These are phyloP conservation scores for Fusarium fujikuroi DNA, from an alignment of 2,329 filamentous ascomycete species.

Conservation along the genomic window DNA sequence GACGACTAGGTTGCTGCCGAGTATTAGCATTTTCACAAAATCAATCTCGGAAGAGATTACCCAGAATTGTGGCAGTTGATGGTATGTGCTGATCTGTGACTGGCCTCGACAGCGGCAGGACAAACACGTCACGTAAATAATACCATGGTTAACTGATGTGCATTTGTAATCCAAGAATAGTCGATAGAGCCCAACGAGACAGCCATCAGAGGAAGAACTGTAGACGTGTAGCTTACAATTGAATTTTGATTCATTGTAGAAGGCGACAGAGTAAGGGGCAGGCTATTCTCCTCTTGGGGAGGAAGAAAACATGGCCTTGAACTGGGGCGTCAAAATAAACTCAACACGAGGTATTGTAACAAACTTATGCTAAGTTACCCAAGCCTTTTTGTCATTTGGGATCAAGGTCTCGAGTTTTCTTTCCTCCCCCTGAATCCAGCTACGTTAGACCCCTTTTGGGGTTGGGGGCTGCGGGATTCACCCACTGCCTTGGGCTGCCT, in stretches of 20 bases:
- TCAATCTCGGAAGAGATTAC: no score
- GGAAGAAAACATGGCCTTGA: background rate
- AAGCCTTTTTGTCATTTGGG: background rate
- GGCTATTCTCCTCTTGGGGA: background rate
- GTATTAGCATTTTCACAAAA: no score
- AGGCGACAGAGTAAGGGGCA: background rate
- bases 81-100: background rate
- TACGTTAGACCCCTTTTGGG: no score
- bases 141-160: background rate
- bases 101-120: background rate
- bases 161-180: background rate
- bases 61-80: background rate
- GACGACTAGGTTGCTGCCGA: background rate
- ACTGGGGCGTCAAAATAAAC: background rate
- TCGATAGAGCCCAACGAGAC: background rate
- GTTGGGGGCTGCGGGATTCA: no score
- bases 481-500: no score
- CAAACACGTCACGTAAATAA: background rate
- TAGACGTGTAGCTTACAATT: background rate
- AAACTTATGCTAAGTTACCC: background rate
- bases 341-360: background rate
- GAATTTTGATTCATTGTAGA: background rate
- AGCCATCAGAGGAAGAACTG: rapidly evolving
- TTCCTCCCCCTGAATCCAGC: background rate
- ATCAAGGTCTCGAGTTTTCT: background rate